Percentiles rank a stretch among this genome's conserved stretches.
These are phyloP conservation scores for Penicilliopsis zonata DNA, from an alignment of 495 filamentous ascomycete genomes.

Conservation along the genomic window DNA sequence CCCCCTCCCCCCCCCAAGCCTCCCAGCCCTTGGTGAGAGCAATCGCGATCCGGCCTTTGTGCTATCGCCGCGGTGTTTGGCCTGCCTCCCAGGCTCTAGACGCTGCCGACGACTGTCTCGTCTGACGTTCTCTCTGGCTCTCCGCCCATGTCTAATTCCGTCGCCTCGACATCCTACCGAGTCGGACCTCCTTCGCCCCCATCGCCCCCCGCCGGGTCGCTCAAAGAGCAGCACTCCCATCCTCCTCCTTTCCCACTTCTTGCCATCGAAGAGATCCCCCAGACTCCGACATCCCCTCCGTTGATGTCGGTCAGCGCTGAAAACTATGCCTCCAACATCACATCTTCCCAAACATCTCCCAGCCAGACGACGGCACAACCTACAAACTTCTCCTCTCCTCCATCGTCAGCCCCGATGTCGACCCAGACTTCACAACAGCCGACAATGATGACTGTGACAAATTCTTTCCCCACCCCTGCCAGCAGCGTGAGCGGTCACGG, in stretches of 20 bases:
- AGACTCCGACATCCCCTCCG: slow-evolving; percentile 37
- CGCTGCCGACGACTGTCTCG: slow-evolving; percentile 4
- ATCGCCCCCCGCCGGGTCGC: slow-evolving; percentile 25
- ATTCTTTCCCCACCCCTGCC: slow-evolving; percentile 34
- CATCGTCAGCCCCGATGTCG: slow-evolving; percentile 35
- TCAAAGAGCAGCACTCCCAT: slow-evolving; percentile 25
- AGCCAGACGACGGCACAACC: slow-evolving; percentile 31
- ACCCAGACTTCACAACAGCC: slow-evolving; percentile 33
- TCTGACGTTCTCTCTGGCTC: slow-evolving; percentile 6
- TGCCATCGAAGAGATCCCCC: slow-evolving; percentile 30
- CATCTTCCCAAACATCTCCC: slow-evolving; percentile 33
- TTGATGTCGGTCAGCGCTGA: slow-evolving; percentile 41
- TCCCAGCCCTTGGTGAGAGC: too few relatives aligned
- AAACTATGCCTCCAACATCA: slow-evolving; percentile 35
- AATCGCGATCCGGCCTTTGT: too few relatives aligned
- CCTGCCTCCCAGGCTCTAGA: too few relatives aligned
- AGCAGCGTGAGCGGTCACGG: slow-evolving; percentile 32
- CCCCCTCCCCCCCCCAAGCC: slow-evolving; percentile 5
- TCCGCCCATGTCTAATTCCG: slow-evolving; percentile 33
- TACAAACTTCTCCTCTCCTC: slow-evolving; percentile 28
- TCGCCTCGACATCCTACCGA: slow-evolving; percentile 23
- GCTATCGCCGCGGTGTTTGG: too few relatives aligned
- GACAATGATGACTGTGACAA: slow-evolving; percentile 23
- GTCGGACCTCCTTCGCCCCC: slow-evolving; percentile 32
- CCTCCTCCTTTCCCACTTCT: too few relatives aligned